A percentile compares a stretch with the other conserved stretches of the same genome.
Evolutionary conservation across 2,329 filamentous ascomycete species (phyloP).

Genomic region (Claviceps spartinae): DNA sequence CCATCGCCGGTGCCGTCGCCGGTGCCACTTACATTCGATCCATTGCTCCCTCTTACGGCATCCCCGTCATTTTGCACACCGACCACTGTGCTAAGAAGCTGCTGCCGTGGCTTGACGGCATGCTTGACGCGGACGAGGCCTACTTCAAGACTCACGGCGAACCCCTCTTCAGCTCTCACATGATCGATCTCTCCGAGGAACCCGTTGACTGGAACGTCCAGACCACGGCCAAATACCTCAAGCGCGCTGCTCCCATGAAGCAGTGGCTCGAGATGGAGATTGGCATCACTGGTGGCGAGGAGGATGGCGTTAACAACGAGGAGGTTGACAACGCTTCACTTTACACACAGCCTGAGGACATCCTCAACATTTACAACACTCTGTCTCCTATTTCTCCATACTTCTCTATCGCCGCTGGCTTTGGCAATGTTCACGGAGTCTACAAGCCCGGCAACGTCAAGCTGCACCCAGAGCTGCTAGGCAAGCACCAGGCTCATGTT

Average conservation of each 20-base stretch:
- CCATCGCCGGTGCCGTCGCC: constrained; percentile 75
- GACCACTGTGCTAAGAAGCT: constrained; percentile 99
- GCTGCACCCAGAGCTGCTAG: constrained; percentile 87
- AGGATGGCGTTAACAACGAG: constrained; percentile 98
- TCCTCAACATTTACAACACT: constrained; percentile 79
- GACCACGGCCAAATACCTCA: constrained; percentile 84
- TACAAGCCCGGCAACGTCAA: constrained; percentile 98
- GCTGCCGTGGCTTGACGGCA: constrained; percentile 91
- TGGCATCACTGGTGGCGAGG: constrained; percentile 85
- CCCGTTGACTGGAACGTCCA: constrained; percentile 77
- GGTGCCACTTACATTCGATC: constrained; percentile 88
- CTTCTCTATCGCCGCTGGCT: constrained; percentile 96
- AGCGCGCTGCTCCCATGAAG: constrained; percentile 92
- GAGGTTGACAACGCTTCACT: constrained; percentile 91
- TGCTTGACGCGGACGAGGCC: constrained; percentile 84
- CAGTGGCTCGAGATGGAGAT: constrained; percentile 97
- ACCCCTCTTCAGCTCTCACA: constrained; percentile 92
- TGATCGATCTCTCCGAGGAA: constrained; percentile 97
- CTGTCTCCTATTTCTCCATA: constrained; percentile 79
- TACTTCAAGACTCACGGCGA: constrained; percentile 90
- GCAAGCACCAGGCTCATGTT: constrained; percentile 91
- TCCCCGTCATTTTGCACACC: constrained; percentile 89
- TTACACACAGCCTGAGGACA: constrained; percentile 96
- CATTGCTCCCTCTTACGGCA: constrained; percentile 72
- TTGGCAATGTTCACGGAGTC: constrained; percentile 98